phyloP scores from a whole-genome alignment of 805 yeast genomes.

The Starmerella sp. region DNA sequence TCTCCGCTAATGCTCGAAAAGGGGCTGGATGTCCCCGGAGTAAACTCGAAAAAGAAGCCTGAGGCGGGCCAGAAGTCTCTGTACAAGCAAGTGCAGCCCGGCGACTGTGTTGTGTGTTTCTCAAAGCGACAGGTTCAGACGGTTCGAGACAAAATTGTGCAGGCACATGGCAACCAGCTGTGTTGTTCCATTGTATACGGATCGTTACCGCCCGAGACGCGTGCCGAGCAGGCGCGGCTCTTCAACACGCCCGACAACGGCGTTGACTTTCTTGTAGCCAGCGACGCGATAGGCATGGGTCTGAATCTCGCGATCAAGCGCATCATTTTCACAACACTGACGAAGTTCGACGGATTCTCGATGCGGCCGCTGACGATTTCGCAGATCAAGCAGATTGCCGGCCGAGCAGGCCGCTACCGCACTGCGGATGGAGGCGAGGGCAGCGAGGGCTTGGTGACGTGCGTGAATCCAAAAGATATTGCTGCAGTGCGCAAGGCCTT shows the following conservation, averaged over 20 bases:
- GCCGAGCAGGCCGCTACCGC: slow-evolving; percentile 82
- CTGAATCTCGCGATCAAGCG: slow-evolving; percentile 74
- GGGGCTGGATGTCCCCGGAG: background rate
- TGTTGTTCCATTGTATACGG: slow-evolving; percentile 85
- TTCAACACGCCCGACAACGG: slow-evolving; percentile 61
- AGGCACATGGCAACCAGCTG: slow-evolving; percentile 30
- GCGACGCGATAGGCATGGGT: slow-evolving; percentile 98
- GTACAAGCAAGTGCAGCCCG: slow-evolving; percentile 37
- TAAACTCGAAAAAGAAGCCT: background rate
- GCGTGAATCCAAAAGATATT: slow-evolving; percentile 4
- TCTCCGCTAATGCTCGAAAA: slow-evolving; percentile 54
- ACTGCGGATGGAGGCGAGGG: slow-evolving; percentile 39
- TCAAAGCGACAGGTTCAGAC: slow-evolving; percentile 62
- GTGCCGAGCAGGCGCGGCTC: slow-evolving; percentile 67
- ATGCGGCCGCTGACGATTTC: slow-evolving; percentile 43
- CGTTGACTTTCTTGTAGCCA: slow-evolving; percentile 77
- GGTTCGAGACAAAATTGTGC: slow-evolving; percentile 59
- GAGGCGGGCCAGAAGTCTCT: background rate
- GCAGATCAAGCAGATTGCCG: slow-evolving; percentile 82
- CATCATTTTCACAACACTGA: slow-evolving; percentile 56
- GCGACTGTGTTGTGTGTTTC: slow-evolving; percentile 87
- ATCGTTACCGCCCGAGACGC: slow-evolving; percentile 87
- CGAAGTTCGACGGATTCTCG: slow-evolving; percentile 59
- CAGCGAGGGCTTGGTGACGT: slow-evolving; percentile 19
- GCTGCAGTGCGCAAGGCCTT: slow-evolving; percentile 13